A percentile compares a stretch with the other conserved stretches of the same genome.
phyloP scores from a whole-genome alignment of 495 filamentous ascomycete species.

The Recurvomyces mirabilis region DNA sequence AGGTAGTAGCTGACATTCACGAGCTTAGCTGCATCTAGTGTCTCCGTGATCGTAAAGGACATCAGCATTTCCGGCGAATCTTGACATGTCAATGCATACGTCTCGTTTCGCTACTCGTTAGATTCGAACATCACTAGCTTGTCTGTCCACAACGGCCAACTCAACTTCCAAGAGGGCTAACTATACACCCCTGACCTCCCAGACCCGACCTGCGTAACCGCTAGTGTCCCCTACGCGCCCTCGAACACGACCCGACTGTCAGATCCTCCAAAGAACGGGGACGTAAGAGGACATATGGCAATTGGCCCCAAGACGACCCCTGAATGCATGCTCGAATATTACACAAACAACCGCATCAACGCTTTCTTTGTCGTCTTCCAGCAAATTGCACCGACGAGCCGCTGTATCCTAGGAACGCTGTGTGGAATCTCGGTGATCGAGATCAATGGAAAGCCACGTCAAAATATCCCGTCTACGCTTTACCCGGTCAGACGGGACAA shows the following conservation, averaged over 20 bases:
- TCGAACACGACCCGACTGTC: conserved; percentile 58
- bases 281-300: conserved; percentile 48
- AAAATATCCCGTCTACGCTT: conserved; percentile 71
- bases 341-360: conserved; percentile 51
- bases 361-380: conserved; percentile 67
- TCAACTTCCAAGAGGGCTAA: conserved; percentile 9
- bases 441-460: conserved; percentile 51
- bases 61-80: too few relatives aligned
- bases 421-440: conserved; percentile 58
- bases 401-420: conserved; percentile 43
- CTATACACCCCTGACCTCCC: conserved; percentile 27
- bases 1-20: too few relatives aligned
- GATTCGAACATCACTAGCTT: too few relatives aligned
- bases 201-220: conserved; percentile 38
- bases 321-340: conserved; percentile 57
- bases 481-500: conserved; percentile 53
- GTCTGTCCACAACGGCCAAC: neutral
- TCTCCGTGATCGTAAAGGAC: too few relatives aligned
- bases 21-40: too few relatives aligned
- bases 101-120: too few relatives aligned
- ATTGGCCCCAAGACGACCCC: conserved; percentile 79
- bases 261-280: conserved; percentile 54
- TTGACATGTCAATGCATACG: too few relatives aligned
- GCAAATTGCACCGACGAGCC: conserved; percentile 42
- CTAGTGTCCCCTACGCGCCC: conserved; percentile 50